These are phyloP conservation scores for Auricularia heimuer DNA, from an alignment of 768 basidiomycete genomes.

Conservation along the genomic window DNA sequence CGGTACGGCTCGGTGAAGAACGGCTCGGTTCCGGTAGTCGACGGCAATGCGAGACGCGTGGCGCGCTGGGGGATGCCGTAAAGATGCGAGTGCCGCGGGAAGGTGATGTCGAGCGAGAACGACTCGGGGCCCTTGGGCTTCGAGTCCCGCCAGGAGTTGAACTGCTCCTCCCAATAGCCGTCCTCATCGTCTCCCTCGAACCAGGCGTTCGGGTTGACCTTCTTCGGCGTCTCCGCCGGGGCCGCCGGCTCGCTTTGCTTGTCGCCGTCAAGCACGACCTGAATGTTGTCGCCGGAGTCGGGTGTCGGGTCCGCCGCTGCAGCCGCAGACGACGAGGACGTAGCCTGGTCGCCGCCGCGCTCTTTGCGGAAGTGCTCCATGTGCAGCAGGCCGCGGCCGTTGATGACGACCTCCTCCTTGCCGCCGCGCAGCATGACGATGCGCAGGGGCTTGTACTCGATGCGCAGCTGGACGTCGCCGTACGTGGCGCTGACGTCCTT, in stretches of 20 bases:
- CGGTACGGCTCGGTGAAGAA: conserved; percentile 86
- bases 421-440: conserved; percentile 64
- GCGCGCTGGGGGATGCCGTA: conserved; percentile 98
- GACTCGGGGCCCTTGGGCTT: conserved; percentile 98
- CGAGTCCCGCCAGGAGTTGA: conserved; percentile 76
- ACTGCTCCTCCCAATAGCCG: conserved; percentile 84
- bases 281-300: conserved; percentile 9
- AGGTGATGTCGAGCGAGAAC: conserved; percentile 82
- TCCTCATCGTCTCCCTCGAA: conserved; percentile 84
- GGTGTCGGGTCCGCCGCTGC: conserved; percentile 11
- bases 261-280: conserved; percentile 14
- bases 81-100: conserved; percentile 83
- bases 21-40: conserved; percentile 70
- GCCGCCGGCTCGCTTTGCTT: too few relatives aligned
- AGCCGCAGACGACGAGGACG: conserved; percentile 5
- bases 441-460: conserved; percentile 67
- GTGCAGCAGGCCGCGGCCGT: conserved; percentile 82
- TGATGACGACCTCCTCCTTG: conserved; percentile 78
- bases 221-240: not conserved
- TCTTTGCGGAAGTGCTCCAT: conserved; percentile 91
- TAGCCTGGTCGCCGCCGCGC: conserved; percentile 27
- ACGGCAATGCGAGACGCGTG: conserved; percentile 77
- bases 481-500: conserved; percentile 54
- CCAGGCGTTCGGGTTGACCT: conserved; percentile 36
- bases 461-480: conserved; percentile 55